These are phyloP conservation scores for Cinnamomum micranthum DNA, from an alignment of 164 flowering plant species.

Conservation along the genomic window DNA sequence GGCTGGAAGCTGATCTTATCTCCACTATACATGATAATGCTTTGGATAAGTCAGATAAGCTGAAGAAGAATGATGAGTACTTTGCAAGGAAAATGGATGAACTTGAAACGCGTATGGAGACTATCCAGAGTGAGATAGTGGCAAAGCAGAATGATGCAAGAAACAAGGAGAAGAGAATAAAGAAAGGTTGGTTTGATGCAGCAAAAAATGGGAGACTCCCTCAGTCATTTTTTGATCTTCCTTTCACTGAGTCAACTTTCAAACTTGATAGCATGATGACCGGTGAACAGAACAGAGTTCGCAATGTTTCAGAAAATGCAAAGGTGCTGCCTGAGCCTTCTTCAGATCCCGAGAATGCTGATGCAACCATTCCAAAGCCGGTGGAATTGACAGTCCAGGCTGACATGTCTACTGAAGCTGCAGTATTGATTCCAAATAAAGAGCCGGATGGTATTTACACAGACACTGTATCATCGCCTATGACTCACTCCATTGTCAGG, in stretches of 20 bases:
- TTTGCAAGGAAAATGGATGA: constrained; percentile 35
- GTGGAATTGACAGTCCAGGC: background rate
- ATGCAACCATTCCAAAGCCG: background rate
- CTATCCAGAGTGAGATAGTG: constrained; percentile 35
- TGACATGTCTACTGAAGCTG: background rate
- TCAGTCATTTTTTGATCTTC: constrained; percentile 19
- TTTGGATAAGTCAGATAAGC: constrained; percentile 34
- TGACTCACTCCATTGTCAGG: background rate
- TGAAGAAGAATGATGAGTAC: constrained; percentile 33
- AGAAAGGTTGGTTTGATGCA: constrained; percentile 29
- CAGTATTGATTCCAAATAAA: background rate
- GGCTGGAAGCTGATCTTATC: constrained; percentile 34
- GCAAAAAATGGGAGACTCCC: constrained; percentile 32
- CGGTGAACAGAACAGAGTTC: constrained; percentile 10
- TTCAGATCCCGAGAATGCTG: background rate
- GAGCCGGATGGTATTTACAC: background rate
- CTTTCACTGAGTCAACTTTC: constrained; percentile 17
- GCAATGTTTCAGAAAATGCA: constrained; percentile 6
- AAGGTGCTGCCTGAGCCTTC: constrained; percentile 13
- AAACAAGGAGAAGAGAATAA: constrained; percentile 25
- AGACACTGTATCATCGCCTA: background rate
- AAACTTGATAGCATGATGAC: constrained; percentile 12
- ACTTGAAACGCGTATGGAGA: constrained; percentile 21
- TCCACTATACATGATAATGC: constrained; percentile 21
- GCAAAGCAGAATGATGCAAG: constrained; percentile 29